Evolutionary conservation across 805 yeast species (phyloP).

Genomic region (Ogataea degrootiae): DNA sequence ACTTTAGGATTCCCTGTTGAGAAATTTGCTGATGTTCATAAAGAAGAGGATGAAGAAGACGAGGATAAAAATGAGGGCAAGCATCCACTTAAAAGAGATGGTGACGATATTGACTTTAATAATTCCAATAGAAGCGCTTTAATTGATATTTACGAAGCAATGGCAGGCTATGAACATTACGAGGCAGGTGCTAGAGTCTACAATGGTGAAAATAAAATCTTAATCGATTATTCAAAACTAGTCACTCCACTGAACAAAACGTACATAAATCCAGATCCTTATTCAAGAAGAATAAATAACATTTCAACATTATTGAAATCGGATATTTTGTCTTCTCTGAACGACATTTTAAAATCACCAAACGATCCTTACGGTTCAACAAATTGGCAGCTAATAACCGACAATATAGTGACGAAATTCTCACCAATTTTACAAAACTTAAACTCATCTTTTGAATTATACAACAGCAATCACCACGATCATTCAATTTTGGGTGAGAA

Average conservation of each 20-base stretch:
- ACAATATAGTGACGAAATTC: constrained; percentile 46
- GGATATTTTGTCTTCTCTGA: constrained; percentile 34
- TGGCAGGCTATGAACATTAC: constrained; percentile 40
- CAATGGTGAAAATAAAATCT: constrained; percentile 43
- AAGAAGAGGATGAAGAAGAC: background rate
- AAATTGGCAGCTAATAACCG: constrained; percentile 53
- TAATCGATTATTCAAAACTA: constrained; percentile 47
- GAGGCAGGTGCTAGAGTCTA: constrained; percentile 43
- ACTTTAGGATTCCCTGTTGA: constrained; percentile 36
- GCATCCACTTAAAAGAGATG: background rate
- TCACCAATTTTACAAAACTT: constrained; percentile 42
- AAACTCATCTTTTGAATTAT: constrained; percentile 33
- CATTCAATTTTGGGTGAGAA: constrained; percentile 23
- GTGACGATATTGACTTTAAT: constrained; percentile 5
- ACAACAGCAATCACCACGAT: constrained; percentile 7
- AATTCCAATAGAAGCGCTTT: constrained; percentile 16
- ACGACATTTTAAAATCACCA: constrained; percentile 22
- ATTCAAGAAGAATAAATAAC: constrained; percentile 34
- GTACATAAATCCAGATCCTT: constrained; percentile 44
- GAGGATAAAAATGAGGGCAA: background rate
- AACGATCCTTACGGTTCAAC: constrained; percentile 39
- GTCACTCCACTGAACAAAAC: constrained; percentile 52
- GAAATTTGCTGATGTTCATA: background rate
- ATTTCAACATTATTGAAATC: constrained; percentile 31
- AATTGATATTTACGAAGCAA: constrained; percentile 26